A percentile compares a stretch with the other conserved stretches of the same genome.
These are phyloP conservation scores for Pharnaceum exiguum DNA, from an alignment of 148 eudicot species.

Conservation along the genomic window DNA sequence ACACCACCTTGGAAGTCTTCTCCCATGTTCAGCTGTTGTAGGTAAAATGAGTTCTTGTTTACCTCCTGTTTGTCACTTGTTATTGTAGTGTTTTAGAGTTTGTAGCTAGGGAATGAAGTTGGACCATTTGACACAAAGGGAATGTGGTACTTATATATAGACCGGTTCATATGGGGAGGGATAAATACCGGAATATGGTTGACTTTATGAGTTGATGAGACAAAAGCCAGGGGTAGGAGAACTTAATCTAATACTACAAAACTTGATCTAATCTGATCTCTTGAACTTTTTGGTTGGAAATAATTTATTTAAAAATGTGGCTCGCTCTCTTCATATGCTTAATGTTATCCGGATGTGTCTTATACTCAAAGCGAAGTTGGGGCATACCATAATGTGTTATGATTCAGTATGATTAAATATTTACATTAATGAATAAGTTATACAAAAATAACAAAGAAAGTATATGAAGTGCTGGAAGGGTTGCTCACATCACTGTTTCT, in stretches of 20 bases:
- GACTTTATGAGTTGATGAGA: conserved; percentile 38
- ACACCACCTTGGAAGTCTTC: conserved; percentile 66
- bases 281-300: conserved; percentile 13
- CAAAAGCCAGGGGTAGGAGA: conserved; percentile 9
- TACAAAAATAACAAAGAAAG: too few relatives aligned
- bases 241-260: background rate
- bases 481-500: conserved; percentile 19
- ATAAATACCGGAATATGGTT: conserved; percentile 43
- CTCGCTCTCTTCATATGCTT: conserved; percentile 7
- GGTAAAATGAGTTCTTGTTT: background rate
- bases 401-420: conserved; percentile 15
- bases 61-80: background rate
- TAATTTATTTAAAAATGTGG: background rate
- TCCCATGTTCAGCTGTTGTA: conserved; percentile 32
- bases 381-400: conserved; percentile 16
- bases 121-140: conserved; percentile 18
- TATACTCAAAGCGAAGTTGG: conserved; percentile 9
- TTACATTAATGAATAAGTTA: background rate
- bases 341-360: conserved; percentile 18
- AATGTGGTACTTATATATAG: conserved; percentile 25
- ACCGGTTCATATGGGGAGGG: conserved; percentile 11
- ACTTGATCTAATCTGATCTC: conserved; percentile 16
- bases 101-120: background rate
- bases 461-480: conserved; percentile 3
- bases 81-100: conserved; percentile 6